Evolutionary conservation across 306 rosid genomes (phyloP).

Genomic region (Quercus cerris): DNA sequence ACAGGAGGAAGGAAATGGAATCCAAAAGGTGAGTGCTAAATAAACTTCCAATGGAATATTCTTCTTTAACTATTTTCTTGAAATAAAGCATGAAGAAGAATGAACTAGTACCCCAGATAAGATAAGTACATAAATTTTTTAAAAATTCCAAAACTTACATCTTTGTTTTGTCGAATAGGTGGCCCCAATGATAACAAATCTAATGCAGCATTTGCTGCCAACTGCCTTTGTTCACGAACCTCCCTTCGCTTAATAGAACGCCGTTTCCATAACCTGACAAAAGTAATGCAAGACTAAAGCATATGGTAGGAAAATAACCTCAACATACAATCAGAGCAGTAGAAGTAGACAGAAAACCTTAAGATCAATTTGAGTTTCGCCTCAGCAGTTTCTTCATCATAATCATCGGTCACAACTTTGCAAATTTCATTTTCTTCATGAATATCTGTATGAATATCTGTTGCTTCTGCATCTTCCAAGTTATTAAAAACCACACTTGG

Average conservation of each 20-base stretch:
- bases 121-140: conserved; percentile 14
- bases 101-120: neutral
- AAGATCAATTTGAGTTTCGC: conserved; percentile 79
- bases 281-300: conserved; percentile 17
- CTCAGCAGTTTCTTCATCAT: conserved; percentile 57
- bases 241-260: conserved; percentile 57
- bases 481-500: conserved; percentile 25
- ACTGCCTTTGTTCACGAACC: conserved; percentile 64
- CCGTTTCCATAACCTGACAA: conserved; percentile 81
- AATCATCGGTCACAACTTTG: conserved; percentile 33
- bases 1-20: neutral
- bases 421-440: conserved; percentile 35
- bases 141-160: conserved; percentile 49
- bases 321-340: conserved; percentile 7
- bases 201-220: conserved; percentile 79
- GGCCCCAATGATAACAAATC: conserved; percentile 71
- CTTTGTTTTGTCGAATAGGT: conserved; percentile 51
- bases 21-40: neutral
- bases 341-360: conserved; percentile 49
- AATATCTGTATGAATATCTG: conserved; percentile 19
- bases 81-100: neutral
- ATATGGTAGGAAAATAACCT: conserved; percentile 6
- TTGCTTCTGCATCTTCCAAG: conserved; percentile 40
- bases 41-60: neutral
- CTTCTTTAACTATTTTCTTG: neutral